Percentiles rank a stretch among this genome's conserved stretches.
These are phyloP conservation scores for Cladorrhinum sp. DNA, from an alignment of 2,329 filamentous ascomycete species.

Conservation along the genomic window DNA sequence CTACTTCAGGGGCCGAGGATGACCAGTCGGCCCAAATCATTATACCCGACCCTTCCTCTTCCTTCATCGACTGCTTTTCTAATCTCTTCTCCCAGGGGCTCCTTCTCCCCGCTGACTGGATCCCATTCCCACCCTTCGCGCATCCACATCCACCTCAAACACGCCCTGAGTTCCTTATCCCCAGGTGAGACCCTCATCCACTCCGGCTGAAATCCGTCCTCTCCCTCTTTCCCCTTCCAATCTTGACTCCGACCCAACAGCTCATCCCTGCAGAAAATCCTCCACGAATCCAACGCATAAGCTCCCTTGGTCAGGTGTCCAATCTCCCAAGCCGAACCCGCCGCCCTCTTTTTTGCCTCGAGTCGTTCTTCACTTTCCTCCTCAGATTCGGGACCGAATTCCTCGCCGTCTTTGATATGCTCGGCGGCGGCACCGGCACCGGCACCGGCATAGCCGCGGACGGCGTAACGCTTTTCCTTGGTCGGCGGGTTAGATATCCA, in stretches of 20 bases:
- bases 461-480: slow-evolving; percentile 52
- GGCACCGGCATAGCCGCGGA: slow-evolving; percentile 44
- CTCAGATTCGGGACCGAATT: slow-evolving; percentile 26
- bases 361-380: slow-evolving; percentile 24
- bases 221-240: slow-evolving; percentile 59
- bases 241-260: slow-evolving; percentile 63
- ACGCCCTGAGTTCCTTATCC: slow-evolving; percentile 88
- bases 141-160: slow-evolving; percentile 88
- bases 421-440: slow-evolving; percentile 10
- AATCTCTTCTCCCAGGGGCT: slow-evolving; percentile 51
- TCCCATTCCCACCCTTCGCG: slow-evolving; percentile 83
- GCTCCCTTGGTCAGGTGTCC: slow-evolving; percentile 78
- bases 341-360: slow-evolving; percentile 21
- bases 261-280: slow-evolving; percentile 85
- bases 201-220: slow-evolving; percentile 68
- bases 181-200: slow-evolving; percentile 82
- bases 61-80: slow-evolving; percentile 55
- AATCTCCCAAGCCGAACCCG: slow-evolving; percentile 68
- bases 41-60: slow-evolving; percentile 54
- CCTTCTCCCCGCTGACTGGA: slow-evolving; percentile 62
- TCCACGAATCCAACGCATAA: slow-evolving; percentile 86
- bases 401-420: slow-evolving; percentile 32
- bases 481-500: slow-evolving; percentile 66
- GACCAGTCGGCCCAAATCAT: slow-evolving; percentile 46
- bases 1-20: slow-evolving; percentile 34